Evolutionary conservation across 163 green algal species (phyloP).

Genomic region (Chloromonas sp.): DNA sequence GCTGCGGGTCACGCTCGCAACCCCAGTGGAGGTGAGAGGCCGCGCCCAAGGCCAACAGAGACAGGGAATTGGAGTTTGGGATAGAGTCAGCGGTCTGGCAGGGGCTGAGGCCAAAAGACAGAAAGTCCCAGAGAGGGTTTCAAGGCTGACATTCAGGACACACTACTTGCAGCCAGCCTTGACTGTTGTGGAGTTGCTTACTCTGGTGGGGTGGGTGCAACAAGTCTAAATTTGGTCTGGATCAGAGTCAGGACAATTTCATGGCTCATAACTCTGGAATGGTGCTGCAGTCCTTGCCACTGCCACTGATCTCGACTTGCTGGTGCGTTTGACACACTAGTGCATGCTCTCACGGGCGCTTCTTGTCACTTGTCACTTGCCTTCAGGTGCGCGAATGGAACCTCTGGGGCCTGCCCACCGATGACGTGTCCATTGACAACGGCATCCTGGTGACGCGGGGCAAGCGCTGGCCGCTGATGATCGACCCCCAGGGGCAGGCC

Average conservation of each 20-base stretch:
- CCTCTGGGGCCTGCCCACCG: constrained; percentile 70
- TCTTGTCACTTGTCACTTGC: constrained; percentile 51
- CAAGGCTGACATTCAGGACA: too few relatives aligned
- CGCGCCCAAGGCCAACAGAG: background rate
- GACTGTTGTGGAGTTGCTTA: too few relatives aligned
- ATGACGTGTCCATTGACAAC: constrained; percentile 73
- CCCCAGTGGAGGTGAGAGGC: constrained; percentile 55
- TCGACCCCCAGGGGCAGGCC: constrained; percentile 72
- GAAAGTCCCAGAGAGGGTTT: constrained; percentile 3
- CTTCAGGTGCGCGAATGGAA: constrained; percentile 80
- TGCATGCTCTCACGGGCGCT: constrained; percentile 34
- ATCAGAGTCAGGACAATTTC: too few relatives aligned
- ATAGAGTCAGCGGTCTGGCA: background rate
- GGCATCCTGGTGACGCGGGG: constrained; percentile 70
- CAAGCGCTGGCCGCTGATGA: constrained; percentile 80
- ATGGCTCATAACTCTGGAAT: too few relatives aligned
- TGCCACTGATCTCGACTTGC: too few relatives aligned
- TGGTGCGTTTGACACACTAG: constrained; percentile 31
- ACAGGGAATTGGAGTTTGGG: background rate
- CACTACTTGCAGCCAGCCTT: too few relatives aligned
- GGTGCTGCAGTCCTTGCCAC: too few relatives aligned
- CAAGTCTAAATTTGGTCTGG: too few relatives aligned
- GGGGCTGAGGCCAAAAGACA: too few relatives aligned
- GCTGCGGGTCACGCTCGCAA: constrained; percentile 58
- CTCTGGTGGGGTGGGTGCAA: too few relatives aligned